Evolutionary conservation across 1,284 basidiomycete species (phyloP), one percentile per base, ranked within the genome.

Genomic region (Uromyces viciae-fabae): DNA sequence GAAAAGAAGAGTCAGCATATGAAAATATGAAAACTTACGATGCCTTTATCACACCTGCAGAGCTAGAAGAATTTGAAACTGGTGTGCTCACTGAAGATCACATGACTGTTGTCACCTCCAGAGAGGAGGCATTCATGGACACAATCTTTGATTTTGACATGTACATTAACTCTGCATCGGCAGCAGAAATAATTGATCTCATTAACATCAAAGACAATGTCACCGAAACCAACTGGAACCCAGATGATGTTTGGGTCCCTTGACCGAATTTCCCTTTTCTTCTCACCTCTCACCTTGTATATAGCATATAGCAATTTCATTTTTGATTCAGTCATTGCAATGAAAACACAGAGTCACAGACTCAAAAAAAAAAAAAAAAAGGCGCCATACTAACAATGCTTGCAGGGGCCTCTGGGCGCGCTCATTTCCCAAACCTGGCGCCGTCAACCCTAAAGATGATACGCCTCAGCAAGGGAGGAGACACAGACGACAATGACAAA

Each of bases 51-150:
- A 52, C 52, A 14, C 52, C 72, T 9, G n/a, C 52, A n/a, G 36
- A 74, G 19, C 40, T 74, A 9, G 72, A 72, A 11, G 33, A 19
- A 40, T 72, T 72, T 52, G 25, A 72, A 72, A 31, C 46, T 5
- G 69, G 69, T 3, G 14, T 72, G 25, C 52, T 72, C 36, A 54
- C 28, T 8, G 36, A 54, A 19, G 28, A 54, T 28, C 43, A 49
- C 15, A 4, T 5, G n/a, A 5, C 28, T 15, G 31, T 25, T 14
- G 3, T 25, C 0, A 43, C 64, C 31, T 68, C 64, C 9, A 15
- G 36, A 38, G n/a, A 74, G 58, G 72, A 74, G 56, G 72, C 36
- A 15, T 74, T 74, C 72, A 38, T 74, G 7, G 72, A 74, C 22
- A 74, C 54, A 15, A 22, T 58, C 33, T 74, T 74, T 58, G 72